Evolutionary conservation across 1,284 basidiomycete species (phyloP).

Genomic region (Pseudozyma thailandica): DNA sequence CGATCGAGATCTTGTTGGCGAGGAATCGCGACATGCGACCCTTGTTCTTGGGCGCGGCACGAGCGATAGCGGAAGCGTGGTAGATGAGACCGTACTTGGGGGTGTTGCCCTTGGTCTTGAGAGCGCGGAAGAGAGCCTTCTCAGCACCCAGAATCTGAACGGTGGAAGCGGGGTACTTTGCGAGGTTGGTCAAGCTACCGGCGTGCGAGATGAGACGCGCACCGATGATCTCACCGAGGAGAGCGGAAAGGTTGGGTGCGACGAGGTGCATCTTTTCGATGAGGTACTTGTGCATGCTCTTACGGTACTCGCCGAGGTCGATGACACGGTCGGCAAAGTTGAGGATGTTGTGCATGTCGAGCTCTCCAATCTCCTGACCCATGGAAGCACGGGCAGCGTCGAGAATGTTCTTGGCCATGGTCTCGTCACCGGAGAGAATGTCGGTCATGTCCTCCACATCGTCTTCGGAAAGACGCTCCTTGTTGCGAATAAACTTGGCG

Average conservation of each 20-base stretch:
- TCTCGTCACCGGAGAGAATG: constrained; percentile 86
- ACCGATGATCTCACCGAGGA: constrained; percentile 94
- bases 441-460: constrained; percentile 80
- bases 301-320: constrained; percentile 91
- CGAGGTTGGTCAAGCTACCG: constrained; percentile 94
- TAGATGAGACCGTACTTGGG: constrained; percentile 78
- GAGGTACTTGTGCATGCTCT: constrained; percentile 87
- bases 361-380: constrained; percentile 90
- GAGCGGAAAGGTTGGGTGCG: constrained; percentile 87
- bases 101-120: constrained; percentile 99
- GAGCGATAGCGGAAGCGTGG: constrained; percentile 82
- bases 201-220: constrained; percentile 96
- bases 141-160: constrained; percentile 98
- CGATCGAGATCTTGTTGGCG: constrained; percentile 99
- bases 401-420: constrained; percentile 89
- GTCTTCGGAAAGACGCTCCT: constrained; percentile 76
- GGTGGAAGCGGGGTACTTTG: constrained; percentile 98
- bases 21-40: constrained; percentile 81
- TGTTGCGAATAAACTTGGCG: constrained; percentile 89
- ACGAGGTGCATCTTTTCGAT: constrained; percentile 98
- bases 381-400: constrained; percentile 94
- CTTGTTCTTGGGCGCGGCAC: constrained; percentile 94
- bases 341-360: constrained; percentile 96
- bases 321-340: constrained; percentile 91
- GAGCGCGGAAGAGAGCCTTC: constrained; percentile 95